These are phyloP conservation scores for Coemansia sp. DNA, from an alignment of 192 early-diverging fungal genomes.

Conservation along the genomic window DNA sequence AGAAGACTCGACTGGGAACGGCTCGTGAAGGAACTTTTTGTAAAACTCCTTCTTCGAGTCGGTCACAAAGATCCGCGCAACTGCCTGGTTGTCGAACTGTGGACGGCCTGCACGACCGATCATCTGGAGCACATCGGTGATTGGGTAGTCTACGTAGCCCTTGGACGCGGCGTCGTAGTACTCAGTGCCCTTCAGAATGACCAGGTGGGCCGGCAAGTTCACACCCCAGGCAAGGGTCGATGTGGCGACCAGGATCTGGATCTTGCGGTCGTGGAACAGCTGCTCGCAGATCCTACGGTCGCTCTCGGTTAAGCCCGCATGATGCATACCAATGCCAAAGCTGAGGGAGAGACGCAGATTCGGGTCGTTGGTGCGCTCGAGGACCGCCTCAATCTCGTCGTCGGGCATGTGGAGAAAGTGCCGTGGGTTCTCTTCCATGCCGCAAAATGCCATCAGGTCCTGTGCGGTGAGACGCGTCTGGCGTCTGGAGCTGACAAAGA, in stretches of 20 bases:
- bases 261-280: conserved; percentile 89
- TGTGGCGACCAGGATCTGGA: conserved; percentile 94
- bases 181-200: conserved; percentile 97
- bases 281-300: conserved; percentile 88
- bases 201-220: conserved; percentile 94
- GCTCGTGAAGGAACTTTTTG: conserved; percentile 95
- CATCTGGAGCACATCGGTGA: conserved; percentile 98
- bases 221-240: conserved; percentile 97
- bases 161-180: conserved; percentile 86
- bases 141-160: conserved; percentile 93
- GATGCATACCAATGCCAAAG: conserved; percentile 97
- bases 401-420: conserved; percentile 87
- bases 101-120: conserved; percentile 96
- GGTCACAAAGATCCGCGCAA: conserved; percentile 89
- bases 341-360: conserved; percentile 70
- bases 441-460: conserved; percentile 91
- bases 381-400: conserved; percentile 60
- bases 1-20: conserved; percentile 85
- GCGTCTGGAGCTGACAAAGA: conserved; percentile 96
- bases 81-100: conserved; percentile 90
- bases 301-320: conserved; percentile 84
- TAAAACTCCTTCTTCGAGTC: conserved; percentile 98
- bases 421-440: conserved; percentile 85
- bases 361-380: conserved; percentile 73
- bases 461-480: conserved; percentile 96